A percentile compares a stretch with the other conserved stretches of the same genome.
These are phyloP conservation scores for Diplodia seriata DNA, from an alignment of 2,329 filamentous ascomycete genomes.

Conservation along the genomic window DNA sequence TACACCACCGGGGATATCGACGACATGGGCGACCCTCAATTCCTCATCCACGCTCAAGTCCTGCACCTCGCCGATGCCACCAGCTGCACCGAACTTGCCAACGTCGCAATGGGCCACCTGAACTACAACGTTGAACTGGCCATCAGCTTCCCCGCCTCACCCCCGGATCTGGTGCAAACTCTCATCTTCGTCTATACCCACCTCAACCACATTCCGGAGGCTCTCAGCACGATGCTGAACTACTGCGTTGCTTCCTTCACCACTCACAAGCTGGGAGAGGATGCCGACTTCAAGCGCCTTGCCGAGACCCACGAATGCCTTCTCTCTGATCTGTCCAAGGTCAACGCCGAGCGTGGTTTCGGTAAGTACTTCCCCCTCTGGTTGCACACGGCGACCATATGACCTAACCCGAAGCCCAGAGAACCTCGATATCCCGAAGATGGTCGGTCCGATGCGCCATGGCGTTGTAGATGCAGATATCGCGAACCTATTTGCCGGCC, in stretches of 20 bases:
- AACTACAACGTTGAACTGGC: conserved; percentile 49
- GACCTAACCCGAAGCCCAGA: conserved; percentile 5
- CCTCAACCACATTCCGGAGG: conserved; percentile 38
- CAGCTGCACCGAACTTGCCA: conserved; percentile 49
- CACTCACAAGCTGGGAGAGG: conserved; percentile 47
- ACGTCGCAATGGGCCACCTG: conserved; percentile 50
- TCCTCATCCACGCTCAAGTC: conserved; percentile 52
- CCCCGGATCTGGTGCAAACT: conserved; percentile 49
- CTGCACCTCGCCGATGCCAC: conserved; percentile 52
- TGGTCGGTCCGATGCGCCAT: conserved; percentile 11
- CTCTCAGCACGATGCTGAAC: conserved; percentile 51
- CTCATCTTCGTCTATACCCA: conserved; percentile 48
- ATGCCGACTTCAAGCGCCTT: conserved; percentile 47
- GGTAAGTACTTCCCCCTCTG: conserved; percentile 41
- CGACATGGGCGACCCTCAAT: conserved; percentile 37
- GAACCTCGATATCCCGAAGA: conserved; percentile 13
- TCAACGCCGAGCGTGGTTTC: conserved; percentile 48
- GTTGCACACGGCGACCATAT: not conserved
- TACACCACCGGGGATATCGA: conserved; percentile 38
- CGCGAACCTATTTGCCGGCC: not conserved
- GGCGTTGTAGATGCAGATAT: not conserved
- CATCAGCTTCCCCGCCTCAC: conserved; percentile 47
- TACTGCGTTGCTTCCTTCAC: conserved; percentile 52
- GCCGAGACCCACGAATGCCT: conserved; percentile 49
- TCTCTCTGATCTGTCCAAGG: conserved; percentile 50